Evolutionary conservation across 176 grass and related monocot genomes (phyloP).

Genomic region (Eremochloa ophiuroides): DNA sequence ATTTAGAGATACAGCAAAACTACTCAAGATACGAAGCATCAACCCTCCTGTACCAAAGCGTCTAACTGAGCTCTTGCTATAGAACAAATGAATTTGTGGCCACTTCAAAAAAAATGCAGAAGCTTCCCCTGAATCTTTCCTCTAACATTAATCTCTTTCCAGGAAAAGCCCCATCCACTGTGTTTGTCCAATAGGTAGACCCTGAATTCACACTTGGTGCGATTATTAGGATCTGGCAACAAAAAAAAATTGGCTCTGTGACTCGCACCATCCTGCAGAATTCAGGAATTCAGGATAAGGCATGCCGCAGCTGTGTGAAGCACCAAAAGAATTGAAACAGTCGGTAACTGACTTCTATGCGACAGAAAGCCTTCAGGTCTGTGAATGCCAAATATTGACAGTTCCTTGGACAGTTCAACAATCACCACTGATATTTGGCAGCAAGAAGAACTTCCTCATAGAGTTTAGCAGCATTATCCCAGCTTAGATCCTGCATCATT

Average conservation of each 20-base stretch:
- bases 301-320: neutral
- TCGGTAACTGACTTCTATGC: neutral
- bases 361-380: neutral
- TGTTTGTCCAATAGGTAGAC: neutral
- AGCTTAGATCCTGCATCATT: slow-evolving; percentile 95
- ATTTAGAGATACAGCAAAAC: neutral
- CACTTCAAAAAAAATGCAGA: neutral
- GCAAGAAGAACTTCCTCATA: slow-evolving; percentile 79
- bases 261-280: neutral
- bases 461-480: slow-evolving; percentile 77
- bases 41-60: slow-evolving; percentile 4
- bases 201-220: neutral
- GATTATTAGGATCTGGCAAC: neutral
- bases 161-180: neutral
- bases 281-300: neutral
- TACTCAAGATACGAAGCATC: neutral
- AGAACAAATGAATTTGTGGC: neutral
- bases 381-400: neutral
- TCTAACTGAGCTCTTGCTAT: neutral
- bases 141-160: neutral
- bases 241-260: neutral
- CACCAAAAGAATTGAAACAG: neutral
- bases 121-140: neutral
- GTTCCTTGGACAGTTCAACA: neutral
- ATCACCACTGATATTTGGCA: slow-evolving; percentile 88